Percentiles rank a stretch among this genome's conserved stretches.
phyloP scores from a whole-genome alignment of 306 rosid species.

The Begonia fuchsioides region DNA sequence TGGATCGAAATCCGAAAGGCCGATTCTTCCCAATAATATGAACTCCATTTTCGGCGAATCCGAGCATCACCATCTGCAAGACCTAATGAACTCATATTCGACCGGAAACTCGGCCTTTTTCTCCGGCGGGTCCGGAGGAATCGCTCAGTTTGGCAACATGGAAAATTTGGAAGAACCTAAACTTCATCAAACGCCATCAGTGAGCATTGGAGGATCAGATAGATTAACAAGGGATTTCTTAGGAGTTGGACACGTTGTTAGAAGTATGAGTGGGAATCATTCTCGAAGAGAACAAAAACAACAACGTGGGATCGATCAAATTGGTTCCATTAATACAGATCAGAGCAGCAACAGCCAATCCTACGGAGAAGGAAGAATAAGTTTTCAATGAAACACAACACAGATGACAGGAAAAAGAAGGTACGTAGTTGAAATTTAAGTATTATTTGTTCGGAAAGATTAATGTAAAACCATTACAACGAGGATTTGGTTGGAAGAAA shows the following conservation, averaged over 20 bases:
- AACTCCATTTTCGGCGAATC: constrained; percentile 24
- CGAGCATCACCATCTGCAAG: constrained; percentile 41
- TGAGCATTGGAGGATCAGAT: constrained; percentile 31
- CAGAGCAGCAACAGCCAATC: constrained; percentile 31
- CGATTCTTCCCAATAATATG: constrained; percentile 1
- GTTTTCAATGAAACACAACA: constrained; percentile 34
- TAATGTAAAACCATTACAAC: neutral
- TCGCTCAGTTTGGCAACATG: constrained; percentile 14
- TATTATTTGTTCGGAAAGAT: too few relatives aligned
- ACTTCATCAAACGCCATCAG: constrained; percentile 9
- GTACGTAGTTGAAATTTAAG: too few relatives aligned
- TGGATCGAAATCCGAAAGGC: constrained; percentile 4
- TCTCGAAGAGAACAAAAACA: constrained; percentile 26
- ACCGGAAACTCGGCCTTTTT: constrained; percentile 17
- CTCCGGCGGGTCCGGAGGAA: constrained; percentile 12
- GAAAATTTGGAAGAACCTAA: constrained; percentile 15
- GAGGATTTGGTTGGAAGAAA: constrained; percentile 6
- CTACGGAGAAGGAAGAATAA: constrained; percentile 47
- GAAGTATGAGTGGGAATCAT: too few relatives aligned
- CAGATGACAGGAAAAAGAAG: neutral
- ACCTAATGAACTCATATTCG: constrained; percentile 45
- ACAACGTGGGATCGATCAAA: constrained; percentile 16
- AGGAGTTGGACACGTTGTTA: constrained; percentile 79
- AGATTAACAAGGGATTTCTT: constrained; percentile 77
- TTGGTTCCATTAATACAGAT: constrained; percentile 32